Percentiles rank a stretch among this genome's conserved stretches.
phyloP scores from a whole-genome alignment of 2,329 filamentous ascomycete species.

The Dryadomyces sulphureus region DNA sequence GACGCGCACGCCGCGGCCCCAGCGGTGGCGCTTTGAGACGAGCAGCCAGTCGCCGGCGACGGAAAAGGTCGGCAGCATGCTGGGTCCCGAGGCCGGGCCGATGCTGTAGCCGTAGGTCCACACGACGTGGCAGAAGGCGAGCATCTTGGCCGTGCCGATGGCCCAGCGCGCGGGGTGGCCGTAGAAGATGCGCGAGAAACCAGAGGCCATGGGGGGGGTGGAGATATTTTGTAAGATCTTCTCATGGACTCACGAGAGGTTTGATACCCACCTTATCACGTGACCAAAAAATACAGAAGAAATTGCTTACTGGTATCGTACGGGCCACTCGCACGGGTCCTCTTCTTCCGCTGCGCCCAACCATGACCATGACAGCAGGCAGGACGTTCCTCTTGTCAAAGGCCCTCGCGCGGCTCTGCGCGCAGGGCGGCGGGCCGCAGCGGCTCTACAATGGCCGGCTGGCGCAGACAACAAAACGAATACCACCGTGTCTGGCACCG shows the following conservation, averaged over 20 bases:
- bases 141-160: constrained; percentile 29
- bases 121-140: constrained; percentile 34
- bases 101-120: constrained; percentile 47
- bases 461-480: no score
- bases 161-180: constrained; percentile 27
- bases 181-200: constrained; percentile 15
- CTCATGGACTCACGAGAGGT: no score
- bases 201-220: constrained; percentile 11
- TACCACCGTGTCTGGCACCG: not conserved
- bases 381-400: not conserved
- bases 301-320: no score
- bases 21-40: constrained; percentile 50
- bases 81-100: constrained; percentile 52
- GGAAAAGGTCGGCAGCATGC: constrained; percentile 78
- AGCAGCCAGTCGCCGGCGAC: constrained; percentile 53
- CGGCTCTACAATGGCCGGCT: not conserved
- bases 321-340: constrained; percentile 32
- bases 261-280: not conserved
- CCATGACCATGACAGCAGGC: constrained; percentile 10
- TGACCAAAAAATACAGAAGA: no score
- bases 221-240: no score
- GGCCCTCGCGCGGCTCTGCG: no score
- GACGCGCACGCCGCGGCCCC: constrained; percentile 51
- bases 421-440: no score
- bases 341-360: constrained; percentile 12